Evolutionary conservation across 768 basidiomycete genomes (phyloP).

Genomic region (Cyathus striatus): DNA sequence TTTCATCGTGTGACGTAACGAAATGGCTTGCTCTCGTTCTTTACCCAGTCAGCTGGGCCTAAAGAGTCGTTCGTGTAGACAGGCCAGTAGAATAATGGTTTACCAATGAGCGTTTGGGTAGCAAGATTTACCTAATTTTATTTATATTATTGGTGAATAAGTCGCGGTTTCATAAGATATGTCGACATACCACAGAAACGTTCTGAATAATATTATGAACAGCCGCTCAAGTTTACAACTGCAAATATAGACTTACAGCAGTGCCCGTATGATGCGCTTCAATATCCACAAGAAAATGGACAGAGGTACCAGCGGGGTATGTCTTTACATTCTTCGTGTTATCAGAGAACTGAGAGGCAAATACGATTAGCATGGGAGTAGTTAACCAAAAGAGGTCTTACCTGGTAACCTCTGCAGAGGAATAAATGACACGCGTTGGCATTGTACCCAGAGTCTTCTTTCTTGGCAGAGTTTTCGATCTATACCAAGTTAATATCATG

Average conservation of each 20-base stretch:
- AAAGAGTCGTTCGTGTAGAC: conserved; percentile 25
- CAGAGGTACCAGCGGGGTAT: conserved; percentile 21
- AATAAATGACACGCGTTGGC: conserved; percentile 26
- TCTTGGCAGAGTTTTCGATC: conserved; percentile 26
- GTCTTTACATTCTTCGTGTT: conserved; percentile 20
- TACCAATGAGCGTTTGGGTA: conserved; percentile 19
- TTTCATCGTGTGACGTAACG: no score
- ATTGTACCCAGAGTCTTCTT: conserved; percentile 22
- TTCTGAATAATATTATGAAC: no score
- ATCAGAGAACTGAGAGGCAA: conserved; percentile 23
- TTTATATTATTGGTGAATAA: no score
- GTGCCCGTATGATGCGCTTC: conserved; percentile 28
- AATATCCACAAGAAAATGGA: conserved; percentile 25
- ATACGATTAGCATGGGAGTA: no score
- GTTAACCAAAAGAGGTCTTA: not conserved
- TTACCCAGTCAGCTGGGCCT: conserved; percentile 23
- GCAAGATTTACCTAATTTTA: conserved; percentile 21
- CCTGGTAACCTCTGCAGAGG: conserved; percentile 27
- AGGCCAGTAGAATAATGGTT: conserved; percentile 24
- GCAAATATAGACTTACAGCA: conserved; percentile 19
- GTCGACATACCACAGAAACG: conserved; percentile 22
- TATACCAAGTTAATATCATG: not conserved
- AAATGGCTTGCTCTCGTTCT: conserved; percentile 31
- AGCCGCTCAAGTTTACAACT: no score
- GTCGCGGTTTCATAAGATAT: no score